Percentiles rank a stretch among this genome's conserved stretches.
phyloP scores from a whole-genome alignment of 176 grass and related monocot species.

The Thalia dealbata region DNA sequence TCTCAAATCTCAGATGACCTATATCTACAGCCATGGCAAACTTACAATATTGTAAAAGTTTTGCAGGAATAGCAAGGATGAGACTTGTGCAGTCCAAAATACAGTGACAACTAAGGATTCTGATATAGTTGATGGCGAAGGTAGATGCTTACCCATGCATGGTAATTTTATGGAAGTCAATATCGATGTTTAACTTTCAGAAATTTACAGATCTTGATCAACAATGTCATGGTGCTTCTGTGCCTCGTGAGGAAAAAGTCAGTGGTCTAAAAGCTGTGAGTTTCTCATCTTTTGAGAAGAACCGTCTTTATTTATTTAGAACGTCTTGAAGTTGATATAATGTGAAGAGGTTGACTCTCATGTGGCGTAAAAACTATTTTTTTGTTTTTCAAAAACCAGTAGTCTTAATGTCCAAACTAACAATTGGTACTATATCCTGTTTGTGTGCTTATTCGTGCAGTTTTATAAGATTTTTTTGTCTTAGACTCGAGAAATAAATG shows the following conservation, averaged over 20 bases:
- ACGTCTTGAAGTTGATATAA: not conserved
- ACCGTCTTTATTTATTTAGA: not conserved
- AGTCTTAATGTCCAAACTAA: no score
- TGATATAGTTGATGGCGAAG: conserved; percentile 79
- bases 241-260: conserved; percentile 86
- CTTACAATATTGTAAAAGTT: not conserved
- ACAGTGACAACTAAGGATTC: conserved; percentile 34
- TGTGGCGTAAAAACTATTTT: no score
- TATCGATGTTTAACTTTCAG: conserved; percentile 14
- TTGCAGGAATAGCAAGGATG: conserved; percentile 27
- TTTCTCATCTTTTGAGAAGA: conserved; percentile 15
- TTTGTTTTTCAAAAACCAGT: no score
- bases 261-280: conserved; percentile 90
- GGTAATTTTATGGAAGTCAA: conserved; percentile 17
- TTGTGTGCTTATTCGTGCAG: no score
- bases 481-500: not conserved
- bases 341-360: no score
- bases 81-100: conserved; percentile 36
- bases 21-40: no score
- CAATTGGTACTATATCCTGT: no score
- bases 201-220: conserved; percentile 63
- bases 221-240: conserved; percentile 66
- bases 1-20: no score
- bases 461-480: not conserved
- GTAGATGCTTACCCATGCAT: conserved; percentile 22